phyloP scores from a whole-genome alignment of 2,329 filamentous ascomycete genomes.

The Neofusicoccum umdonicola region DNA sequence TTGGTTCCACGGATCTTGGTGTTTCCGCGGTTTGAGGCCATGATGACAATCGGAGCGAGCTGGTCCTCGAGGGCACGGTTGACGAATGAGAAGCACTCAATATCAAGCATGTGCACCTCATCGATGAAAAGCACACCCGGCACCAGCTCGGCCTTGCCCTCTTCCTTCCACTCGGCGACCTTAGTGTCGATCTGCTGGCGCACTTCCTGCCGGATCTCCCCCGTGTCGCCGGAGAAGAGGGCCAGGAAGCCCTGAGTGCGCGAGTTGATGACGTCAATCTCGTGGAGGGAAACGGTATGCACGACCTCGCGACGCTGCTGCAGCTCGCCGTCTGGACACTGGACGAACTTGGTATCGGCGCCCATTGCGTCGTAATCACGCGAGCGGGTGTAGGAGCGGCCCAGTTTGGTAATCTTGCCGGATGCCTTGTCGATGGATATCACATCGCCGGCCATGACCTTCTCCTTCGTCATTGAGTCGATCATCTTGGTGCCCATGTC shows the following conservation, averaged over 20 bases:
- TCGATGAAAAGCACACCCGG: conserved; percentile 97
- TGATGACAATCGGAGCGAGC: conserved; percentile 94
- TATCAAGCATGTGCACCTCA: conserved; percentile 99
- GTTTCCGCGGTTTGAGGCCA: conserved; percentile 95
- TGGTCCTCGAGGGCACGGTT: conserved; percentile 95
- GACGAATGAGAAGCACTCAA: conserved; percentile 98
- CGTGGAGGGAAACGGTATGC: conserved; percentile 93
- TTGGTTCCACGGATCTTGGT: conserved; percentile 90
- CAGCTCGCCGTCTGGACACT: conserved; percentile 94
- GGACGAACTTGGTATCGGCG: conserved; percentile 94
- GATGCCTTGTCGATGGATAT: conserved; percentile 98
- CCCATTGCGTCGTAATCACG: conserved; percentile 99
- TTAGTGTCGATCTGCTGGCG: conserved; percentile 99
- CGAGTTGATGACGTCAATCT: conserved; percentile 99
- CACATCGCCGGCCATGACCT: conserved; percentile 97
- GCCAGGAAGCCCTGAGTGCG: conserved; percentile 97
- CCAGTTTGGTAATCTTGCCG: conserved; percentile 95
- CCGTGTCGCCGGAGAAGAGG: conserved; percentile 95
- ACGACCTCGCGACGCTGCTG: conserved; percentile 97
- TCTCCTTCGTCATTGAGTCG: conserved; percentile 98
- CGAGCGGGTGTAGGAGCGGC: conserved; percentile 88
- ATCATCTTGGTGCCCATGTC: conserved; percentile 99
- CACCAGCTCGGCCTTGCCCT: conserved; percentile 97
- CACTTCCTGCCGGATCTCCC: conserved; percentile 95
- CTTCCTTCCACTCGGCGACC: conserved; percentile 98